Base-by-base conservation (phyloP, 169 alveolate genomes). In the Plasmodium fragile region DNA sequence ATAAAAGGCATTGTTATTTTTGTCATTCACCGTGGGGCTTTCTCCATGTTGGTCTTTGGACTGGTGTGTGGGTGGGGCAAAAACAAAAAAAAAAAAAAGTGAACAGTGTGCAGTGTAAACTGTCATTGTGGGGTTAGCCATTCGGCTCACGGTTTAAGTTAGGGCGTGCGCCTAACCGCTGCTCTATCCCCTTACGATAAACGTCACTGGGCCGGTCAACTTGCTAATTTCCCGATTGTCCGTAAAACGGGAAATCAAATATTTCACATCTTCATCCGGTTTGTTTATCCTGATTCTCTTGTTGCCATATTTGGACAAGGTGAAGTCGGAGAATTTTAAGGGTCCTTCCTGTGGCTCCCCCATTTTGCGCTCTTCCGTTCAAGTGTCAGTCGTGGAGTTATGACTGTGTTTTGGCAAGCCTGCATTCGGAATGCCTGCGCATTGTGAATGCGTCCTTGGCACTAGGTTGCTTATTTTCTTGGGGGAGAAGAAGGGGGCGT, bases 211-310 rank as follows among this genome's bases (percentile, higher is more conserved):
- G 7, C 70, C 73, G 25, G 65, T 0, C 39, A 91, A 69, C 43
- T 81, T 80, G 80, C 72, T 75, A 43, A 91, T 34, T 13, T 91
- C 94, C 34, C 78, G 52, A 39, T 91, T 80, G 77, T 81, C 92
- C 25, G 77, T 91, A 80, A 91, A 91, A 6, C 94, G 82, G 18
- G 94, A 91, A 81, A 91, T 75, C 34, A 91, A 39, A 81, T 70
- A 81, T 81, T 79, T 91, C 34, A 39, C 59, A 81, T 49, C 52
- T 25, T 39, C 94, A 65, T 73, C 49, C 4, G 83, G 28, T 55
- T 91, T 91, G 59, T 91, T 91, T 43, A 91, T 91, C 32, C 94
- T 79, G 52, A 91, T 13, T 45, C 94, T 69, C 39, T 72, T 91
- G 34, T 91, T 91, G 8, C 92, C 92, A 81, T 30, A 30, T 91